phyloP scores from a whole-genome alignment of 2,329 filamentous ascomycete species.

The Hirsutella rhossiliensis region DNA sequence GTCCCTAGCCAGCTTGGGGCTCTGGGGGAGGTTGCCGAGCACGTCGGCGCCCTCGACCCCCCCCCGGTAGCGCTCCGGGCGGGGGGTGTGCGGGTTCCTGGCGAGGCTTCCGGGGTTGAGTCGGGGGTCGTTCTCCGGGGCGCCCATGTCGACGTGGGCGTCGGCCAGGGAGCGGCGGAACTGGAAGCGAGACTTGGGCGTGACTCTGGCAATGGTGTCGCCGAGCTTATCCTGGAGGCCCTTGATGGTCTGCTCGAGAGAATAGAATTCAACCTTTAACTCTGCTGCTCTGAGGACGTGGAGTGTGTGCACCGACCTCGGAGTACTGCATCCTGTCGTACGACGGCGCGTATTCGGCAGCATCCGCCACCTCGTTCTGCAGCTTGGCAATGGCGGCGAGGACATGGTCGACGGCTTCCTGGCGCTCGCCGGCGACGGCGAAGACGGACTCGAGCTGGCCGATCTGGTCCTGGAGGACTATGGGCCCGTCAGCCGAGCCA shows the following conservation, averaged over 20 bases:
- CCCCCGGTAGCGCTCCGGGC: slow-evolving; percentile 5
- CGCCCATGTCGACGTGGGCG: slow-evolving; percentile 29
- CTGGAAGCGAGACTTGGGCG: slow-evolving; percentile 69
- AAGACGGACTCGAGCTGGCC: slow-evolving; percentile 51
- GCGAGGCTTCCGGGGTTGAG: slow-evolving; percentile 23
- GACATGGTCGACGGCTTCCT: slow-evolving; percentile 70
- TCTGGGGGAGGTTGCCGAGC: slow-evolving; percentile 22
- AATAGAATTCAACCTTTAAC: neutral
- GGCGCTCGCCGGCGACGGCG: slow-evolving; percentile 56
- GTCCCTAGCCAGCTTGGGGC: slow-evolving; percentile 25
- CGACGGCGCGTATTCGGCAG: slow-evolving; percentile 67
- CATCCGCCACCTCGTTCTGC: slow-evolving; percentile 76
- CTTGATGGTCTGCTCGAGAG: slow-evolving; percentile 54
- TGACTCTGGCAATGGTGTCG: slow-evolving; percentile 52
- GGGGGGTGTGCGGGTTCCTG: slow-evolving; percentile 12
- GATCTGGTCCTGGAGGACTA: slow-evolving; percentile 70
- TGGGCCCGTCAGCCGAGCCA: too few species aligned
- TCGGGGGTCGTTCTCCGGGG: slow-evolving; percentile 29
- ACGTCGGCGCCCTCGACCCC: slow-evolving; percentile 18
- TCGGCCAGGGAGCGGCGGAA: slow-evolving; percentile 43
- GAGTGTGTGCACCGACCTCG: slow-evolving; percentile 41
- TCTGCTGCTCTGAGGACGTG: neutral
- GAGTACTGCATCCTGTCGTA: slow-evolving; percentile 85
- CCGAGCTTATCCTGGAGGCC: slow-evolving; percentile 67
- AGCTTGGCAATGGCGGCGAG: slow-evolving; percentile 69